phyloP scores from a whole-genome alignment of 352 stramenopile species.

The Globisporangium okanoganense region DNA sequence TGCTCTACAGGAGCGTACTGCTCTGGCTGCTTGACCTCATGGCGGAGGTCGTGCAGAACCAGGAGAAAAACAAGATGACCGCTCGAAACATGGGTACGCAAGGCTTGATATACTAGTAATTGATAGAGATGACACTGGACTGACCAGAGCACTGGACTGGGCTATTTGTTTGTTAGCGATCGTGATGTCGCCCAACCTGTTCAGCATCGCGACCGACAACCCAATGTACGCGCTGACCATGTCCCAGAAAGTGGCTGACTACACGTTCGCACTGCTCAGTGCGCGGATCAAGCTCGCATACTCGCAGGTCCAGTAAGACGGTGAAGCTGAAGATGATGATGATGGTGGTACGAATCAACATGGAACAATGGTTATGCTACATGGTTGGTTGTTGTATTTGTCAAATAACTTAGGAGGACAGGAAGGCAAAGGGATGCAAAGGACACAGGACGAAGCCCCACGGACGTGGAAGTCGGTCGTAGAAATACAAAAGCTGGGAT shows the following conservation, averaged over 20 bases:
- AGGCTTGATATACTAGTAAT: not conserved
- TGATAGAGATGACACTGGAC: not conserved
- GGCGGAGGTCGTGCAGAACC: conserved; percentile 46
- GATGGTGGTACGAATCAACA: not conserved
- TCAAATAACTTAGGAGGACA: conserved; percentile 10
- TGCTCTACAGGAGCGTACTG: conserved; percentile 37
- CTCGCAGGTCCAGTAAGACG: not conserved
- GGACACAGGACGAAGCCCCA: not conserved
- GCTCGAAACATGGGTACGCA: conserved; percentile 64
- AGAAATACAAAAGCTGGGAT: conserved; percentile 9
- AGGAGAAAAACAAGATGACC: conserved; percentile 76
- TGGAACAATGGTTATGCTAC: conserved; percentile 9
- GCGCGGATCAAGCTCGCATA: conserved; percentile 26
- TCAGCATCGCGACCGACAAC: conserved; percentile 62
- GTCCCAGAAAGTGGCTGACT: conserved; percentile 74
- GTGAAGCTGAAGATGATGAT: not conserved
- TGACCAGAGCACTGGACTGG: not conserved
- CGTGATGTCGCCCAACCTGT: conserved; percentile 76
- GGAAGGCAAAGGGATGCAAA: not conserved
- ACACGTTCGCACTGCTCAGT: conserved; percentile 45
- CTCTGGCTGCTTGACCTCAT: conserved; percentile 80
- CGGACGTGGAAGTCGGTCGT: not conserved
- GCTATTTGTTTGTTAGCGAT: conserved; percentile 41
- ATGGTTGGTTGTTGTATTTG: conserved; percentile 2
- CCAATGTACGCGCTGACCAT: conserved; percentile 64